Base-by-base conservation (phyloP, 2,329 filamentous ascomycete genomes). In the Microascus cirrosus region DNA sequence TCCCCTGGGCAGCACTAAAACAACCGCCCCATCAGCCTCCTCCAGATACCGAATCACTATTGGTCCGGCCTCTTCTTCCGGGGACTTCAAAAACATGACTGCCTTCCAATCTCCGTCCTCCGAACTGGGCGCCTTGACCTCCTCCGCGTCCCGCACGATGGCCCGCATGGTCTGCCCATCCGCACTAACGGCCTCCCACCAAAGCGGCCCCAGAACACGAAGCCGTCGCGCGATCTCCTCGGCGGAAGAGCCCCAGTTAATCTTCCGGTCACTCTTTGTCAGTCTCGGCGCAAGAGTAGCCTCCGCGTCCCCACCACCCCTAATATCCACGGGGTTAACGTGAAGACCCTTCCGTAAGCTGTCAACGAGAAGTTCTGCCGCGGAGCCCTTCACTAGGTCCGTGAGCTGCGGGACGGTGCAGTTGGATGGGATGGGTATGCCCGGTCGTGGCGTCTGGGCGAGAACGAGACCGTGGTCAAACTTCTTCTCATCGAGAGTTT, bases 381-480 rank as follows among this genome's bases (percentile, higher is more conserved):
- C 90, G n/a, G 78, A 68, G 0, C 76, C 75, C 0, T 85, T 84
- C 45, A 94, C 74, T 5, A 79, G 68, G 3, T 74, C 68, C 1
- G 63, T 67, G 2, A 77, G 66, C 20, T 68, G 64, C n/a, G 66
- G 60, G 2, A 74, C 74, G 0, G 78, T 81, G 59, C 74, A 77
- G 24, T 65, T 65, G 0, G 69, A 63, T 0, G 75, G 73, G 32
- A 81, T 72, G 24, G 72, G 72, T 35, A 90, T 74, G 1, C 82
- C 83, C 0, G 83, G 83, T 0, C 66, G 59, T 0, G 81, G 77
- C 0, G 83, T 86, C 70, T 95, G 91, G 18, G 81, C 78, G 28
- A 99, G 76, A 11, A 96, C 79, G 2, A 75, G 70, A 32, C 94
- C 94, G 60, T 84, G 82, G 69, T 99, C 94, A 68, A 97, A 96